phyloP scores from a whole-genome alignment of 2,329 filamentous ascomycete species.

The Gyromitra esculenta region DNA sequence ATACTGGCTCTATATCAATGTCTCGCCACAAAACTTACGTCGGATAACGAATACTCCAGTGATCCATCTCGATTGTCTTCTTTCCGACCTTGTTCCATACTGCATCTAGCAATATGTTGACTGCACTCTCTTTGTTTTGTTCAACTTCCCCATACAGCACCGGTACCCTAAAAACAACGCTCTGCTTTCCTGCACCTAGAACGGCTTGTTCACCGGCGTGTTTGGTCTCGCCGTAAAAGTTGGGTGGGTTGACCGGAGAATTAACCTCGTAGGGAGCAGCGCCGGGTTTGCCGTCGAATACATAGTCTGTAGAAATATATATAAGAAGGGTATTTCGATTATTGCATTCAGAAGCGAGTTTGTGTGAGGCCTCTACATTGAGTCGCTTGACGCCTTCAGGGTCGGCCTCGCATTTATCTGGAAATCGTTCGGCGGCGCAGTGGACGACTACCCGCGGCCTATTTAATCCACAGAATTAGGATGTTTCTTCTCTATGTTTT shows the following conservation, averaged over 20 bases:
- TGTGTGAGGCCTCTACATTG: constrained; percentile 66
- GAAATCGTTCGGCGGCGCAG: constrained; percentile 87
- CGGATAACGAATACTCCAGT: constrained; percentile 84
- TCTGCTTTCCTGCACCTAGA: constrained; percentile 71
- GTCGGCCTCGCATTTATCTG: constrained; percentile 83
- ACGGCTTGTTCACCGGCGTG: constrained; percentile 76
- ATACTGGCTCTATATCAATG: background rate
- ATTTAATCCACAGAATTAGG: constrained; percentile 6
- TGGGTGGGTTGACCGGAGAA: constrained; percentile 74
- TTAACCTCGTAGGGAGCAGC: constrained; percentile 77
- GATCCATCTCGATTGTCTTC: constrained; percentile 78
- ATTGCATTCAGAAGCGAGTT: constrained; percentile 74
- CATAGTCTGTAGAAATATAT: constrained; percentile 85
- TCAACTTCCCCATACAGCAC: constrained; percentile 84
- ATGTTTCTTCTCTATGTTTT: background rate
- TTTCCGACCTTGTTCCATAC: constrained; percentile 76
- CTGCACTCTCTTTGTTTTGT: constrained; percentile 77
- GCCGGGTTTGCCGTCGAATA: constrained; percentile 77
- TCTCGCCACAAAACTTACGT: constrained; percentile 60
- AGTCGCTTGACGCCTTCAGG: constrained; percentile 71
- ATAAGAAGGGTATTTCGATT: constrained; percentile 71
- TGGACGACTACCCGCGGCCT: constrained; percentile 83
- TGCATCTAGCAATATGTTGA: constrained; percentile 81
- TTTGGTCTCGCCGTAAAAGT: constrained; percentile 80
- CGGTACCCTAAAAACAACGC: constrained; percentile 75